phyloP scores from a whole-genome alignment of 2,329 filamentous ascomycete genomes.

The Colletotrichum noveboracense region DNA sequence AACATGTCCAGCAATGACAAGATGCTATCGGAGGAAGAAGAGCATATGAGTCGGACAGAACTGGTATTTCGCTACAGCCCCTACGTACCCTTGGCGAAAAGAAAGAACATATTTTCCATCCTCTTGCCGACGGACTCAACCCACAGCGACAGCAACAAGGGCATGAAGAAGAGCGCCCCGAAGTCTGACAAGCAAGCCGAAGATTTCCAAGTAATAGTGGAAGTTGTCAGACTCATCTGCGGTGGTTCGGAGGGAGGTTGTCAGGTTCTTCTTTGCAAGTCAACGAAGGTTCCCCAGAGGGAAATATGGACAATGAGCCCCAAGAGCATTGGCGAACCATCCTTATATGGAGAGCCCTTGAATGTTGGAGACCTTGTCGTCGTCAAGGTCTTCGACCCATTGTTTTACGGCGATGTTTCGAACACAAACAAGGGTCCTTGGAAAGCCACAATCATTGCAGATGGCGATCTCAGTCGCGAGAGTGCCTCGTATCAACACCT shows the following conservation, averaged over 20 bases:
- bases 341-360: background rate
- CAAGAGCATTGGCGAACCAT: background rate
- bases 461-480: background rate
- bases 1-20: background rate
- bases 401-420: background rate
- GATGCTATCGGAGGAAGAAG: background rate
- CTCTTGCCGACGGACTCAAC: background rate
- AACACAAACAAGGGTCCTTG: background rate
- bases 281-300: fast-evolving
- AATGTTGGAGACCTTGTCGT: background rate
- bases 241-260: background rate
- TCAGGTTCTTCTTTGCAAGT: background rate
- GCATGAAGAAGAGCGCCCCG: background rate
- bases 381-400: background rate
- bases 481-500: background rate
- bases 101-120: fast-evolving
- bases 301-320: fast-evolving
- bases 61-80: background rate
- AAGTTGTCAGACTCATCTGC: background rate
- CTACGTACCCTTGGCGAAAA: background rate
- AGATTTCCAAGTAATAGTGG: background rate
- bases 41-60: background rate
- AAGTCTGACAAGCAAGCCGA: fast-evolving
- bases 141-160: background rate
- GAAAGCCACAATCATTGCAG: background rate